Evolutionary conservation across 345 rosid genomes (phyloP).

Genomic region (Eucalyptus lansdowneana): DNA sequence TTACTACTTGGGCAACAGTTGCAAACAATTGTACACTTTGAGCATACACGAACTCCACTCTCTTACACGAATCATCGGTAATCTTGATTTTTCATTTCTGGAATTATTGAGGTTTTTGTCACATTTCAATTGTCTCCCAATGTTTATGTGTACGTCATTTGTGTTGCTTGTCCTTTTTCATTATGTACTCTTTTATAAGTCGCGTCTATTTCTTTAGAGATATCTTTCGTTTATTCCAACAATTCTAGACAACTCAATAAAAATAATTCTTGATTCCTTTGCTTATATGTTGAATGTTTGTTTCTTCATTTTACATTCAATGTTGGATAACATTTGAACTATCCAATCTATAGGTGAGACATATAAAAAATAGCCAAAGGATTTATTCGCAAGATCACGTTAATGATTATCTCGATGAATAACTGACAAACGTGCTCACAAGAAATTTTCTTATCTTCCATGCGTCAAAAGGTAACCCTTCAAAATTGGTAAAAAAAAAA

Average conservation of each 20-base stretch:
- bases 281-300: background rate
- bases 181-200: background rate
- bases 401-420: background rate
- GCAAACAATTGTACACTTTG: background rate
- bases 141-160: background rate
- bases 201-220: background rate
- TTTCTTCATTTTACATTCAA: too few species aligned
- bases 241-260: background rate
- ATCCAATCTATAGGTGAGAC: background rate
- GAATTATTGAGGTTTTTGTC: too few species aligned
- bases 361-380: background rate
- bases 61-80: too few species aligned
- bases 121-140: too few species aligned
- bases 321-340: too few species aligned
- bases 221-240: background rate
- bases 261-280: background rate
- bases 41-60: background rate
- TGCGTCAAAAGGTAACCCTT: too few species aligned
- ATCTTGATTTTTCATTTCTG: too few species aligned
- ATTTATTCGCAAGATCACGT: background rate
- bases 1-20: background rate
- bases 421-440: too few species aligned
- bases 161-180: background rate
- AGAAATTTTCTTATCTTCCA: too few species aligned
- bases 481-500: too few species aligned